Evolutionary conservation across 371 early-diverging fungal species (phyloP), one percentile per base, ranked within the genome.

Genomic region (Syncephalastrum sp.): DNA sequence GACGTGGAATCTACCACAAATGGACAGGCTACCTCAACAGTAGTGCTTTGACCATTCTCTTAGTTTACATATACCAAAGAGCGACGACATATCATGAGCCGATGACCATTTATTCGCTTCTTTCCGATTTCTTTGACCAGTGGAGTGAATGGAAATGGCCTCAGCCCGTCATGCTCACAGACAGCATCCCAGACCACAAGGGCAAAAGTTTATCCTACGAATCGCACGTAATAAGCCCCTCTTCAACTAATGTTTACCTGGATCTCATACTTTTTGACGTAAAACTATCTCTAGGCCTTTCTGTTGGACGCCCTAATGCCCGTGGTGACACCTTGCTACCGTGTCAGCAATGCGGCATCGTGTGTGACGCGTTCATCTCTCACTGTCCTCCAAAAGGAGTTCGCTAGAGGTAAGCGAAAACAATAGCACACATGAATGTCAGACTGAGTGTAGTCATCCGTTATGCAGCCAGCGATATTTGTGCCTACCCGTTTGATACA

Each of bases 141-240:
- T 77, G 77, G 77, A 12, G 51, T 5, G 46, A 57, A 4, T 77
- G 77, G 77, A 60, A 68, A 12, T 77, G 77, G 74, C 68, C 65
- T 16, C 42, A 61, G 0, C 77, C 77, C 2, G 72, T 77, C 6
- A 52, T 69, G 3, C 42, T 77, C 3, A 67, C 65, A 1, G 48
- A 61, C 3, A 25, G 23, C 42, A 69, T 77, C 24, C 70, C 69
- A n/a, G 67, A 64, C 13, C 25, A 52, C 23, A 33, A 68, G 43
- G 71, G 64, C 2, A 29, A 33, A 16, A 46, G 19, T 4, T 47
- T 60, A 7, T 41, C 29, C 1, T 67, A 63, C 33, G 17, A 44
- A 1, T 50, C 60, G 4, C 54, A 63, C 29, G 68, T 63, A 63
- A 60, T 57, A 13, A 13, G 29, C 17, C 27, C 19, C 5, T 3